Conservation (phyloP, 106 monocot species). For the Dactylorhiza incarnata region DNA sequence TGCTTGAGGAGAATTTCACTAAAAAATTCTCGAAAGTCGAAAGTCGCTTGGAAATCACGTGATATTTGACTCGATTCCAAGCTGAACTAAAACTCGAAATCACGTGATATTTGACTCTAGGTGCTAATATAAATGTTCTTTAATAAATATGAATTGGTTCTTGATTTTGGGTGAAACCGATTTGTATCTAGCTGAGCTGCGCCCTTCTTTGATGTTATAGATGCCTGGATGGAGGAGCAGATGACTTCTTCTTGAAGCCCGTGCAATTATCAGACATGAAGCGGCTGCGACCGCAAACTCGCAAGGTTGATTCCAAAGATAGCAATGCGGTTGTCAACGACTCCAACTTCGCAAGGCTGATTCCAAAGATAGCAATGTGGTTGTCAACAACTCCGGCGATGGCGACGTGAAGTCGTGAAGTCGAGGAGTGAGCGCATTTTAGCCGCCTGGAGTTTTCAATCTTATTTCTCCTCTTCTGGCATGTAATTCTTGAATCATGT, state of each 20-base stretch:
- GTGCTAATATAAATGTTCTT: too few species aligned
- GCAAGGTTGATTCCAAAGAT: conserved; percentile 36
- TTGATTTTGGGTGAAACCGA: too few species aligned
- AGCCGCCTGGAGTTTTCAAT: conserved; percentile 12
- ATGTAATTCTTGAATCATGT: background rate
- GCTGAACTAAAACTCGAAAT: too few species aligned
- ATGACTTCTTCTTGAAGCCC: conserved; percentile 83
- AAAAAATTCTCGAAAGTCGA: too few species aligned
- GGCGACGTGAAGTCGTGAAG: conserved; percentile 52
- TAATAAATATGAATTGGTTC: too few species aligned
- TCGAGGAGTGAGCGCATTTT: conserved; percentile 36
- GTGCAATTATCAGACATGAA: conserved; percentile 70
- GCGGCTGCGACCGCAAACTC: conserved; percentile 49
- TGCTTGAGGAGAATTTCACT: too few species aligned
- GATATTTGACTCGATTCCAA: too few species aligned
- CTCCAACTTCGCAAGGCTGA: conserved; percentile 31
- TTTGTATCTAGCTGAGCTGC: too few species aligned
- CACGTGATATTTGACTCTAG: too few species aligned
- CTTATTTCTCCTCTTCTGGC: background rate
- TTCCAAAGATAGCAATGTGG: conserved; percentile 7
- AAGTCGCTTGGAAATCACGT: too few species aligned
- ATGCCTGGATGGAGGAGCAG: conserved; percentile 77
- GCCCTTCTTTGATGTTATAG: conserved; percentile 15
- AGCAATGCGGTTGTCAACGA: background rate
- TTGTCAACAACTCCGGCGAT: conserved; percentile 1